phyloP scores from a whole-genome alignment of 352 stramenopile species.

The Globisporangium perplexum region DNA sequence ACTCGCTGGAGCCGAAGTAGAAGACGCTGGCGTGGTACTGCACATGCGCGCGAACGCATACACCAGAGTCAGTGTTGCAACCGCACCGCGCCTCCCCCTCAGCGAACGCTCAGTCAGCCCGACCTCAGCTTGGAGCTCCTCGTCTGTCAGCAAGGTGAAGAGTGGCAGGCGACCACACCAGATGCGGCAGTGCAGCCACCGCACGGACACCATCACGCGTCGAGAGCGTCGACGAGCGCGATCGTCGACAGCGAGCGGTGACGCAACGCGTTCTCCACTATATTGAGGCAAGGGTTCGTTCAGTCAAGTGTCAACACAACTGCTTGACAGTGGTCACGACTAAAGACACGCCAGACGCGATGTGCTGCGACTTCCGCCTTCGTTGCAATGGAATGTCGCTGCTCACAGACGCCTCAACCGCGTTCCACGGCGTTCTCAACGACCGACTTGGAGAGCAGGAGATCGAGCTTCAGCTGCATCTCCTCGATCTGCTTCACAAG shows the following conservation, averaged over 20 bases:
- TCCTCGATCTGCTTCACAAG: constrained; percentile 8
- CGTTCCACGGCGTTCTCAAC: background rate
- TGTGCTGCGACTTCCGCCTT: too few relatives aligned
- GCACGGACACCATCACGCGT: constrained; percentile 17
- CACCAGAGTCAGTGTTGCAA: too few relatives aligned
- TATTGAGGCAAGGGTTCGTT: too few relatives aligned
- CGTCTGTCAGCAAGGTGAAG: constrained; percentile 26
- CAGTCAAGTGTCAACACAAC: too few relatives aligned
- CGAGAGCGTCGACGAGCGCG: too few relatives aligned
- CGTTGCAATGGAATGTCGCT: too few relatives aligned
- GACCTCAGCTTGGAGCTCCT: constrained; percentile 25
- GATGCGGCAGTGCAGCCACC: constrained; percentile 29
- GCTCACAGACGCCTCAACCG: too few relatives aligned
- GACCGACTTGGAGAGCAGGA: constrained; percentile 12
- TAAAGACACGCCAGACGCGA: too few relatives aligned
- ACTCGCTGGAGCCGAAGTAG: constrained; percentile 31
- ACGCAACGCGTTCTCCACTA: too few relatives aligned
- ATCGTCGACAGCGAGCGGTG: too few relatives aligned
- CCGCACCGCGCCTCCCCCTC: too few relatives aligned
- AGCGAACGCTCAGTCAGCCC: background rate
- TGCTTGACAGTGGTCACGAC: too few relatives aligned
- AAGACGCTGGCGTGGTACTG: constrained; percentile 27
- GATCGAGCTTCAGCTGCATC: constrained; percentile 21
- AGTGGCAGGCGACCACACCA: constrained; percentile 44
- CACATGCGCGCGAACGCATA: background rate